Evolutionary conservation across 352 stramenopile genomes (phyloP), one percentile per base, ranked within the genome.

Genomic region (Phytophthora melonis): DNA sequence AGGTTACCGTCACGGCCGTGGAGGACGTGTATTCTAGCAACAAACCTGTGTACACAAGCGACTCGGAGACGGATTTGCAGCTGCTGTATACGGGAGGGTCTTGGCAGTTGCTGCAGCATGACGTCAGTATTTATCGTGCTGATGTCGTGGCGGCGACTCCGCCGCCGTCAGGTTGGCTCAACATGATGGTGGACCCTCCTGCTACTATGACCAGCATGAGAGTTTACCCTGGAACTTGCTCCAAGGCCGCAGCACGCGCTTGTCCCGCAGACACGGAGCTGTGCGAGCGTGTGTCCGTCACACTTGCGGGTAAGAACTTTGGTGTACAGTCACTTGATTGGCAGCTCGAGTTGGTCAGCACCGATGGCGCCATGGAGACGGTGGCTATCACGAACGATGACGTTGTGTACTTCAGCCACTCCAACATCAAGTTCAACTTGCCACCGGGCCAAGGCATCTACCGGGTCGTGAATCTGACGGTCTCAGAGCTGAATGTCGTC

Each of bases 391-490:
- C 76, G 2, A 36, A 45, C 2, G 64, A 71, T 41, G 77, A 88
- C 25, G 79, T 89, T 53, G 54, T 88, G 2, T 89, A 81, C 68
- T 92, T 86, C 68, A 90, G 78, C 59, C 84, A 92, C 71, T 84
- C 73, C 0, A 76, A 73, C 36, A 88, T 92, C 67, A 77, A 83
- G 50, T 92, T 92, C 55, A 80, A 84, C 21, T 58, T 90, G 25
- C 84, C 84, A 2, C 63, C 68, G 8, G 82, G 84, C 16, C 80
- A 92, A 77, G 82, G 82, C 0, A 75, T 64, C 71, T 81, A 83
- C 16, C 64, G 80, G 8, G 63, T 75, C 2, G 18, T 92, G n/a
- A 68, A 72, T 13, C 55, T 92, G 32, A 77, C 58, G 8, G 75
- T 82, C 0, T 82, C 79, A 8, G 62, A 63, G 7, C 80, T 87